Percentiles rank a stretch among this genome's conserved stretches.
phyloP scores from a whole-genome alignment of 306 rosid species.

The Castanea sativa region DNA sequence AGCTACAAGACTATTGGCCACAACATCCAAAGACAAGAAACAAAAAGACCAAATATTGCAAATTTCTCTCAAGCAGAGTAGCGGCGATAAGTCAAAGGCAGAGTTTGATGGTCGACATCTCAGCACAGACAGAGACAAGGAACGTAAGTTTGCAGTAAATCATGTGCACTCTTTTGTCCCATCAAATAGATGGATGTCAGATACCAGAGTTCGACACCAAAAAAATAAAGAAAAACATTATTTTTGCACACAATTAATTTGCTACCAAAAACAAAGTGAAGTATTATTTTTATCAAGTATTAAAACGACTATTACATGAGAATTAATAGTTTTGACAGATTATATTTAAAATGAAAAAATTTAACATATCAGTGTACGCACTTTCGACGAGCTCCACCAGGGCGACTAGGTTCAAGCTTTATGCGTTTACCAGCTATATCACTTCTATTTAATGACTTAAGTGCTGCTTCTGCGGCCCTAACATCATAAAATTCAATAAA shows the following conservation, averaged over 20 bases:
- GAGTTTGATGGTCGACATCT: neutral
- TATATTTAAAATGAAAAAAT: conserved; percentile 2
- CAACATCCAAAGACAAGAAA: neutral
- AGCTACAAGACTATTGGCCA: neutral
- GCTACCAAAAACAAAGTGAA: neutral
- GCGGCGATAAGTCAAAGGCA: neutral
- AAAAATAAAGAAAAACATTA: neutral
- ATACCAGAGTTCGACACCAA: neutral
- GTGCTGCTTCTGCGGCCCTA: conserved; percentile 96
- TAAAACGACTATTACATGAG: neutral
- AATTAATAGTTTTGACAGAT: neutral
- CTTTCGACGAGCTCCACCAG: conserved; percentile 99
- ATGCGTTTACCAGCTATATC: conserved; percentile 98
- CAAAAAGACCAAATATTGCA: neutral
- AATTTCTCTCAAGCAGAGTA: neutral
- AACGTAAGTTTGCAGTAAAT: neutral
- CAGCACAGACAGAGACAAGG: neutral
- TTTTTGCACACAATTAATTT: neutral
- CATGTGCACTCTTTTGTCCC: neutral
- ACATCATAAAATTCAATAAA: conserved; percentile 95
- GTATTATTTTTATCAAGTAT: neutral
- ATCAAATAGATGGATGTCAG: neutral
- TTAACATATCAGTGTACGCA: conserved; percentile 37
- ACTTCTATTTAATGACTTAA: conserved; percentile 87
- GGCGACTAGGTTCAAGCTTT: conserved; percentile 99